Percentiles rank a stretch among this genome's conserved stretches.
Evolutionary conservation across 345 rosid species (phyloP).

Genomic region (Populus euphratica): DNA sequence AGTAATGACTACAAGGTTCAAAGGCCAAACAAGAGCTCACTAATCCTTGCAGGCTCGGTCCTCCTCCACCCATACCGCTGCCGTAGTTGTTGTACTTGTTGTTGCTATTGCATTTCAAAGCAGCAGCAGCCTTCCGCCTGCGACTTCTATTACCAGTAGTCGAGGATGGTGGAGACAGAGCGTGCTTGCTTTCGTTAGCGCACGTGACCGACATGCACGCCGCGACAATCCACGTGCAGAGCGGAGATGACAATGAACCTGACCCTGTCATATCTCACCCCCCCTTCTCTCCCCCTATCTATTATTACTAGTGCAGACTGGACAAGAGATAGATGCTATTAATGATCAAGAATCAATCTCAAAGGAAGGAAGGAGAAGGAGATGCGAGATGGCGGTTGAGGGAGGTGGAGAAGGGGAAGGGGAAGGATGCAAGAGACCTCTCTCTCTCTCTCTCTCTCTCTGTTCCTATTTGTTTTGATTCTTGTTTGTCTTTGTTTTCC

Average conservation of each 20-base stretch:
- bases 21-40: constrained; percentile 60
- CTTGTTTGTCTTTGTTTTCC: too few relatives aligned
- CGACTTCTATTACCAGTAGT: not conserved
- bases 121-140: not conserved
- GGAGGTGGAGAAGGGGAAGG: not conserved
- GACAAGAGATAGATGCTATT: not conserved
- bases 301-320: not conserved
- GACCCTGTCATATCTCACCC: constrained; percentile 17
- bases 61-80: not conserved
- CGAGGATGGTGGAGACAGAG: constrained; percentile 17
- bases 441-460: not conserved
- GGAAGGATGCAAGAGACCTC: not conserved
- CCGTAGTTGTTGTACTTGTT: not conserved
- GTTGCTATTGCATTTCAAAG: not conserved
- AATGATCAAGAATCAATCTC: not conserved
- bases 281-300: not conserved
- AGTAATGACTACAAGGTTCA: constrained; percentile 60
- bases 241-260: constrained; percentile 51
- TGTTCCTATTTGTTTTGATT: not conserved
- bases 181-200: constrained; percentile 29
- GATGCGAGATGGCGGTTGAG: not conserved
- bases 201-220: constrained; percentile 77
- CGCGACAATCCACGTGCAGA: constrained; percentile 86
- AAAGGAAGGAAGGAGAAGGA: not conserved
- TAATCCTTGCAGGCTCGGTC: constrained; percentile 50